Evolutionary conservation across 371 early-diverging fungal genomes (phyloP), one percentile per base, ranked within the genome.

Genomic region (Lichtheimia hyalospora): DNA sequence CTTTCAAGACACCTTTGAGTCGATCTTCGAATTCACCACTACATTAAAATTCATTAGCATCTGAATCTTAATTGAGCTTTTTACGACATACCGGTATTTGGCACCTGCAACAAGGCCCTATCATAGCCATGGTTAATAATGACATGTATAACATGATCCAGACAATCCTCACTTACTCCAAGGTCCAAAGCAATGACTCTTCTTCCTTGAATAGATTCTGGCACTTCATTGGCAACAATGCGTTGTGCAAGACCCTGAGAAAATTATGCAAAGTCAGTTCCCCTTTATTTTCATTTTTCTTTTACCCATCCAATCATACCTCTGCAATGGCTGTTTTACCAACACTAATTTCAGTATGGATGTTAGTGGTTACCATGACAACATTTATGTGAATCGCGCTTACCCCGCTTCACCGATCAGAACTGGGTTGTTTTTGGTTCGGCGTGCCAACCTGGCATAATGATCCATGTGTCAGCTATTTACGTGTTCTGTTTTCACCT

Each of bases 391-490:
- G 8, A 8, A 34, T 10, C 6, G 1, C 27, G 25, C 67, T 73
- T 78, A 75, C 81, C 83, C 87, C 40, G 89, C 85, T 61, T 89
- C 87, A 56, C 95, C 96, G 27, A 95, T 92, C 51, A 96, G 74
- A 15, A 95, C 91, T 13, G 95, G 95, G 67, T 95, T 95, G 69
- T 93, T 93, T 62, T 97, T 97, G 21, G 91, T 95, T 77, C 90
- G 79, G 43, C 93, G 87, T 10, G 91, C 79, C 62, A 87, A 61
- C 7, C 75, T 76, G 23, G 14, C 5, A 56, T 43, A 23, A 52
- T 14, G 23, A 21, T 51, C 25, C 15, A 25, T 14, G 5, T 6
- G 34, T 27, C 25, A 52, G 8, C 3, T 18, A 34, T 8, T 8
- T 34, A 34, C 34, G 34, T 34, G 34, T 34, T 34, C 10, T 34